A percentile compares a stretch with the other conserved stretches of the same genome.
Conservation (phyloP, 345 rosid genomes). For the Boechera stricta region DNA sequence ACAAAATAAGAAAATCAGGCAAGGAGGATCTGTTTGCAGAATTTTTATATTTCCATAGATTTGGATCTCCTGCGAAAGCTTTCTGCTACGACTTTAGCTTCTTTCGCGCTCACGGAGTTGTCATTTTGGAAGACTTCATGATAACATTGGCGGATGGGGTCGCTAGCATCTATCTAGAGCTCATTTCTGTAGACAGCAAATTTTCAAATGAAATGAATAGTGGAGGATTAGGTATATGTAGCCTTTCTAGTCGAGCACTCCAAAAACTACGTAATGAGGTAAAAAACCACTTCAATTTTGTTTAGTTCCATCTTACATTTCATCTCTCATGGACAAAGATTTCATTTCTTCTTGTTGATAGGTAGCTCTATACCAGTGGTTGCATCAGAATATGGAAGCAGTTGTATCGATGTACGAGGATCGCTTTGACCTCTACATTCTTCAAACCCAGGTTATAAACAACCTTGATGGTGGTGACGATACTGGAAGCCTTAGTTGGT, state of each 20-base stretch:
- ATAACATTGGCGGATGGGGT: conserved; percentile 85
- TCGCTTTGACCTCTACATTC: conserved; percentile 78
- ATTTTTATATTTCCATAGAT: conserved; percentile 64
- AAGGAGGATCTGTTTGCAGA: conserved; percentile 87
- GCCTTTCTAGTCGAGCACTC: conserved; percentile 81
- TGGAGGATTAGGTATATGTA: conserved; percentile 64
- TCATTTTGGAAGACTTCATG: conserved; percentile 87
- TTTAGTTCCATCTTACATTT: not conserved
- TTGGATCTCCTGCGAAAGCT: conserved; percentile 60
- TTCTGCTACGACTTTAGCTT: conserved; percentile 60
- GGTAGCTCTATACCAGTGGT: conserved; percentile 90
- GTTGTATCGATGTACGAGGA: conserved; percentile 93
- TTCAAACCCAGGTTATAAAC: conserved; percentile 55
- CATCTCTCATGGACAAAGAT: conserved; percentile 4
- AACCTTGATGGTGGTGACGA: conserved; percentile 45
- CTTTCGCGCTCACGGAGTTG: conserved; percentile 62
- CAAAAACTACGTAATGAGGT: conserved; percentile 95
- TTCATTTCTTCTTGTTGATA: conserved; percentile 35
- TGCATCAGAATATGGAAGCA: conserved; percentile 87
- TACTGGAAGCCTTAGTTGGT: conserved; percentile 61
- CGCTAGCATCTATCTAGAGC: conserved; percentile 83
- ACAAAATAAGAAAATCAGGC: conserved; percentile 72
- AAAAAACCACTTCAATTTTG: conserved; percentile 8
- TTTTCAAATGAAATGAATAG: conserved; percentile 63
- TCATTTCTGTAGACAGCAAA: conserved; percentile 87